These are phyloP conservation scores for Trichoderma sp. DNA, from an alignment of 2,329 filamentous ascomycete species.

Conservation along the genomic window DNA sequence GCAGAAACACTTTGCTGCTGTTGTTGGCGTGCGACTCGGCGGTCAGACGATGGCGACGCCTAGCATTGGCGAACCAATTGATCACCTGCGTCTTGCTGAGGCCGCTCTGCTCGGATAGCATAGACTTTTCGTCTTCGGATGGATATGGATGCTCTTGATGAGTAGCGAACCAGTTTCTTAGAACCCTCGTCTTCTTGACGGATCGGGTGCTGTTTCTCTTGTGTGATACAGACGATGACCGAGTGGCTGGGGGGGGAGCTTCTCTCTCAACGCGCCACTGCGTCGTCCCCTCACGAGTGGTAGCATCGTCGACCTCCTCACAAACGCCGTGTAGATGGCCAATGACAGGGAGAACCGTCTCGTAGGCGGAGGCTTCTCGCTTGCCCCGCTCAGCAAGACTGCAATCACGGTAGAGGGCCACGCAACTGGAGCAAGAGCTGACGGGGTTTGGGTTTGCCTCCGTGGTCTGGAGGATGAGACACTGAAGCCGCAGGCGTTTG, in stretches of 20 bases:
- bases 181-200: constrained; percentile 42
- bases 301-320: constrained; percentile 33
- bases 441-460: constrained; percentile 47
- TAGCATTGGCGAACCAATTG: constrained; percentile 51
- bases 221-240: constrained; percentile 23
- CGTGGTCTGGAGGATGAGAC: constrained; percentile 46
- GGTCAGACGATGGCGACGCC: constrained; percentile 44
- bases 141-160: constrained; percentile 49
- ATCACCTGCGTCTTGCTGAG: constrained; percentile 44
- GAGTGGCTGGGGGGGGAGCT: not conserved
- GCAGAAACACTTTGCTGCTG: constrained; percentile 30
- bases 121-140: constrained; percentile 43
- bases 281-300: not conserved
- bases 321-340: constrained; percentile 48
- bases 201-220: constrained; percentile 40
- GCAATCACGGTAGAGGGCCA: constrained; percentile 48
- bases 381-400: constrained; percentile 45
- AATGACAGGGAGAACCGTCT: constrained; percentile 45
- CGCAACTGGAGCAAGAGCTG: constrained; percentile 48
- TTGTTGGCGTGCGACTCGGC: constrained; percentile 28
- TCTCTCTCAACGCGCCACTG: not conserved
- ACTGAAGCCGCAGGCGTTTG: constrained; percentile 43
- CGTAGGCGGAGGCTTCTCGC: constrained; percentile 43
- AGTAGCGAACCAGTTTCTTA: constrained; percentile 45
- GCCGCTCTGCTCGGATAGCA: constrained; percentile 41